Evolutionary conservation across 2,329 filamentous ascomycete genomes (phyloP).

Genomic region (Diplocarpon rosae): DNA sequence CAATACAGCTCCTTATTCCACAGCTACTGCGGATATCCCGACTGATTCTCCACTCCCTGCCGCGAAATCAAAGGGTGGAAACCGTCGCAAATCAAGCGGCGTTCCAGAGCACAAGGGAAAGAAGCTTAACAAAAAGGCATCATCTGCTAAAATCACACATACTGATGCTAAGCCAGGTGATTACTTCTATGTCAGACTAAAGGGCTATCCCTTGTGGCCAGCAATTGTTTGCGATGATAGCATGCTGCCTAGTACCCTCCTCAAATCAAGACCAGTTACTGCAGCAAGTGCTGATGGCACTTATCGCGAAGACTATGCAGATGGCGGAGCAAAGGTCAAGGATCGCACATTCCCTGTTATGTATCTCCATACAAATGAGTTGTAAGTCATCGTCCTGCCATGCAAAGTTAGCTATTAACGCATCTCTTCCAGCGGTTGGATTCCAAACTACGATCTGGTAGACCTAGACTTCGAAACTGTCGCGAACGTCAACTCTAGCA

Average conservation of each 20-base stretch:
- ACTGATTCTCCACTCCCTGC: constrained; percentile 32
- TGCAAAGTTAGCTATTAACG: background rate
- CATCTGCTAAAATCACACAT: constrained; percentile 58
- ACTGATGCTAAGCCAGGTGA: constrained; percentile 82
- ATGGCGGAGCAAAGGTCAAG: constrained; percentile 74
- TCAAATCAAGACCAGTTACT: constrained; percentile 72
- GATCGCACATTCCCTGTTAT: constrained; percentile 90
- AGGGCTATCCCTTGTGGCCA: constrained; percentile 91
- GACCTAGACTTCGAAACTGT: constrained; percentile 67
- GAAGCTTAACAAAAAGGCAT: constrained; percentile 79
- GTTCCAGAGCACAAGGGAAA: constrained; percentile 60
- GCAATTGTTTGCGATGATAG: constrained; percentile 87
- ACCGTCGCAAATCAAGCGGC: constrained; percentile 62
- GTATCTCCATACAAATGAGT: constrained; percentile 92
- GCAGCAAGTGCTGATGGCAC: constrained; percentile 73
- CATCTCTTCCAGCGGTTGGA: constrained; percentile 62
- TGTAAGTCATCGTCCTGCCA: constrained; percentile 53
- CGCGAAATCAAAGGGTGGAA: constrained; percentile 33
- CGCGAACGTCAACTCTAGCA: constrained; percentile 57
- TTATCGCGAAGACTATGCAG: constrained; percentile 76
- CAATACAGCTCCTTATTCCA: constrained; percentile 19
- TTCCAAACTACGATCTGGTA: constrained; percentile 70
- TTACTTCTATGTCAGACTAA: constrained; percentile 85
- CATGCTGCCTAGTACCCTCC: constrained; percentile 74
- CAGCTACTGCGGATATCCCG: constrained; percentile 26